Conservation (phyloP, 1,139 yeast genomes). For the Pichia sp. region DNA sequence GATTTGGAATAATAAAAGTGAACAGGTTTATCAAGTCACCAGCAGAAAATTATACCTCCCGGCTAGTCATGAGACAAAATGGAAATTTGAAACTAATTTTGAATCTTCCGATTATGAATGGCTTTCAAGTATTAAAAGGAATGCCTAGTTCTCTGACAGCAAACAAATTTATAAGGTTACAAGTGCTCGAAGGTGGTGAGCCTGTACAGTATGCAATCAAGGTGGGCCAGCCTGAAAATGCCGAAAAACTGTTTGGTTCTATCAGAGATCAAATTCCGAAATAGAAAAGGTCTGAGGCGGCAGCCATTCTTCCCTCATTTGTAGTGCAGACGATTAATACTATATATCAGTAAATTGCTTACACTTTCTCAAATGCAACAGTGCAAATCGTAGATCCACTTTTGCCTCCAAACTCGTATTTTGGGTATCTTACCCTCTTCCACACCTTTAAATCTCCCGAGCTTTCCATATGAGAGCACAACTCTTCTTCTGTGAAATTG, state of each 20-base stretch:
- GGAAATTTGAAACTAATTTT: slow-evolving; percentile 80
- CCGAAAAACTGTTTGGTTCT: slow-evolving; percentile 54
- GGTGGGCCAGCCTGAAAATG: slow-evolving; percentile 58
- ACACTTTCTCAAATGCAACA: slow-evolving; percentile 52
- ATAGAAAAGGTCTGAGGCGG: slow-evolving; percentile 2
- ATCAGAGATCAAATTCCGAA: slow-evolving; percentile 36
- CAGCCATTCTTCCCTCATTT: too few relatives aligned
- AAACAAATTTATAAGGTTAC: slow-evolving; percentile 69
- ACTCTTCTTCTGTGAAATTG: slow-evolving; percentile 81
- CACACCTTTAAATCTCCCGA: slow-evolving; percentile 44
- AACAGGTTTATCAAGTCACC: slow-evolving; percentile 48
- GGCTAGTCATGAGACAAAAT: slow-evolving; percentile 88
- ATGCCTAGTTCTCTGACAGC: slow-evolving; percentile 76
- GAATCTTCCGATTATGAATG: slow-evolving; percentile 60
- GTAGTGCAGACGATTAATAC: slow-evolving; percentile 18
- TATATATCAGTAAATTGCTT: not conserved
- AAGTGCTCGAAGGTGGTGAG: slow-evolving; percentile 44
- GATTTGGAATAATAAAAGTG: slow-evolving; percentile 80
- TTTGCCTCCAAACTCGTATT: slow-evolving; percentile 82
- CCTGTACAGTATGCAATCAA: slow-evolving; percentile 84
- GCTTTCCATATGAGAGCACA: slow-evolving; percentile 49
- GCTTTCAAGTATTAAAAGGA: slow-evolving; percentile 65
- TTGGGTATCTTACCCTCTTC: slow-evolving; percentile 69
- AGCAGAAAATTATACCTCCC: slow-evolving; percentile 35
- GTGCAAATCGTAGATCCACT: slow-evolving; percentile 86